Conservation (phyloP, 2,329 filamentous ascomycete species). For the Nemania bipapillata region DNA sequence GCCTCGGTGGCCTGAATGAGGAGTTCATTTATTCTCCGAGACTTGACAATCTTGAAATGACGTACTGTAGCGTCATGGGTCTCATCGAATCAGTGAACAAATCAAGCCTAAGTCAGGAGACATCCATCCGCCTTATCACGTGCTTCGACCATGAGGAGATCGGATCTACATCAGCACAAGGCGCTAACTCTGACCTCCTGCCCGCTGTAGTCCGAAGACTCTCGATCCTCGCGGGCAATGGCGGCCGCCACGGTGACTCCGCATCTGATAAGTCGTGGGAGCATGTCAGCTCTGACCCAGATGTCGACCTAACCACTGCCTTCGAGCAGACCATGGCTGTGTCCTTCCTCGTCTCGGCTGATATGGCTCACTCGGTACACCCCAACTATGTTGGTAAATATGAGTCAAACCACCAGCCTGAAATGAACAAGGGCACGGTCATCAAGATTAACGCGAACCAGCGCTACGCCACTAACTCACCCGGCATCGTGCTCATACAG, state of each 20-base stretch:
- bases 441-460: conserved; percentile 99
- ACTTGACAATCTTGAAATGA: conserved; percentile 95
- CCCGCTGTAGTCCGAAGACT: conserved; percentile 87
- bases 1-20: conserved; percentile 87
- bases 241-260: conserved; percentile 60
- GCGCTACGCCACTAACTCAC: conserved; percentile 94
- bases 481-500: conserved; percentile 90
- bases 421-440: conserved; percentile 96
- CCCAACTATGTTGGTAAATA: conserved; percentile 95
- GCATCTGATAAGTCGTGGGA: conserved; percentile 74
- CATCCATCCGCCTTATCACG: conserved; percentile 86
- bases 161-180: conserved; percentile 89
- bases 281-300: conserved; percentile 61
- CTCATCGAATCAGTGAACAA: conserved; percentile 80
- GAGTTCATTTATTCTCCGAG: conserved; percentile 97
- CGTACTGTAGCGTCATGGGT: conserved; percentile 88
- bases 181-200: conserved; percentile 90
- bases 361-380: conserved; percentile 97
- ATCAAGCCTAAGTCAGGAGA: conserved; percentile 76
- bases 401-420: conserved; percentile 87
- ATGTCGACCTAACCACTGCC: conserved; percentile 76
- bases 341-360: conserved; percentile 93
- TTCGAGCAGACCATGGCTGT: conserved; percentile 92
- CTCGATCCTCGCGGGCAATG: conserved; percentile 75
- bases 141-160: conserved; percentile 99